These are phyloP conservation scores for Glaciozyma antarctica DNA, from an alignment of 768 basidiomycete genomes.

Conservation along the genomic window DNA sequence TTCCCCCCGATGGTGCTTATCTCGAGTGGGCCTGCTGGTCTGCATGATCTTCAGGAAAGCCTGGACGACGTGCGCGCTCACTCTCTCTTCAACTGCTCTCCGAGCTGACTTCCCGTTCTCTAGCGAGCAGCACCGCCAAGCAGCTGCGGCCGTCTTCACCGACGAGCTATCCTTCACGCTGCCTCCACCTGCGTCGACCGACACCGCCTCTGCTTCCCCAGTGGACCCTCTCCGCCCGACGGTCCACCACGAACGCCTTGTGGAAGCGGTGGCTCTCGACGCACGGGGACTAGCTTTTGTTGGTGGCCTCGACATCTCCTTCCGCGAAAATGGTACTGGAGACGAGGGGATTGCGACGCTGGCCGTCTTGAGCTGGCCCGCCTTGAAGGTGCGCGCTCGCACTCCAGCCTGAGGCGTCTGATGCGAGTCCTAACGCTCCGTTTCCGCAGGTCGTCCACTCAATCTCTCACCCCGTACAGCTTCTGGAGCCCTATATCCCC, in stretches of 20 bases:
- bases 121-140: not conserved
- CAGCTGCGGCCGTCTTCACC: not conserved
- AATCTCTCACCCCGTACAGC: constrained; percentile 19
- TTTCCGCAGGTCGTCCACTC: constrained; percentile 28
- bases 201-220: not conserved
- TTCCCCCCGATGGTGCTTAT: too few relatives aligned
- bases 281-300: constrained; percentile 26
- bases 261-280: not conserved
- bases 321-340: constrained; percentile 8
- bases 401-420: not conserved
- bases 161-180: not conserved
- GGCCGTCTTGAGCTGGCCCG: constrained; percentile 32
- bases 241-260: not conserved
- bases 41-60: too few relatives aligned
- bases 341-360: constrained; percentile 34
- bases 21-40: too few relatives aligned
- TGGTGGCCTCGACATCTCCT: constrained; percentile 36
- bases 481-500: constrained; percentile 35
- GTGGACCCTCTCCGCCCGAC: not conserved
- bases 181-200: not conserved
- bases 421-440: not conserved
- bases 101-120: not conserved
- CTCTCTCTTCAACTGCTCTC: too few relatives aligned
- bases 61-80: too few relatives aligned
- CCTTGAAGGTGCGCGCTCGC: constrained; percentile 29